These are phyloP conservation scores for Gillenia trifoliata DNA, from an alignment of 306 rosid genomes.

Conservation along the genomic window DNA sequence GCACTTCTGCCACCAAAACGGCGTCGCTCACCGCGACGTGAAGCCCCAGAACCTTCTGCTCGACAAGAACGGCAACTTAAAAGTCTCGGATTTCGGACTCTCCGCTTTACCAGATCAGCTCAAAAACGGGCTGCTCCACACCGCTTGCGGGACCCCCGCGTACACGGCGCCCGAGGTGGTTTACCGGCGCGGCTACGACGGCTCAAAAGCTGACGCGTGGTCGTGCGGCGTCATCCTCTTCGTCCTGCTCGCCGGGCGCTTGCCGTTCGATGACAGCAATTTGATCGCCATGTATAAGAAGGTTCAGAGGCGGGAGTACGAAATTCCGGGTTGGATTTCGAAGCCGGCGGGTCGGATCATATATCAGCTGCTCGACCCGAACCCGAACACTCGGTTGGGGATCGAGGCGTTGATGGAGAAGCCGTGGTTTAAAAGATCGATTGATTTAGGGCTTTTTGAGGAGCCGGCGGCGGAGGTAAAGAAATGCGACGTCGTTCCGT, in stretches of 20 bases:
- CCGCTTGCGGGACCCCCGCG: slow-evolving; percentile 92
- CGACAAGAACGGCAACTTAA: slow-evolving; percentile 53
- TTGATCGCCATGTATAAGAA: slow-evolving; percentile 58
- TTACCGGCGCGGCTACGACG: slow-evolving; percentile 61
- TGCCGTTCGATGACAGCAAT: slow-evolving; percentile 66
- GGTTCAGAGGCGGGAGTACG: slow-evolving; percentile 51
- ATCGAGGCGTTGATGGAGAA: slow-evolving; percentile 32
- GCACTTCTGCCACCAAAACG: slow-evolving; percentile 66
- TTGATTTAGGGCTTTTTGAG: slow-evolving; percentile 20
- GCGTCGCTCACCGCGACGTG: slow-evolving; percentile 81
- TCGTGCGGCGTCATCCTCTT: slow-evolving; percentile 83
- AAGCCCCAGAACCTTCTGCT: slow-evolving; percentile 89
- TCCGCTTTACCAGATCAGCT: slow-evolving; percentile 81
- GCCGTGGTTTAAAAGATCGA: slow-evolving; percentile 55
- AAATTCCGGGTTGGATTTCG: slow-evolving; percentile 53
- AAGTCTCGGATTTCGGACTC: slow-evolving; percentile 89
- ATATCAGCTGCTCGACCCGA: slow-evolving; percentile 63
- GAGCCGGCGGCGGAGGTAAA: slow-evolving; percentile 5
- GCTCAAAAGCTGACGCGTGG: slow-evolving; percentile 82
- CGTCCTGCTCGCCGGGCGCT: slow-evolving; percentile 58
- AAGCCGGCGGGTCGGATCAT: slow-evolving; percentile 53
- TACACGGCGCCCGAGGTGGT: slow-evolving; percentile 86
- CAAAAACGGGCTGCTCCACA: slow-evolving; percentile 65
- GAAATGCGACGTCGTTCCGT: neutral
- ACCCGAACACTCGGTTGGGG: slow-evolving; percentile 52